Evolutionary conservation across 2,329 filamentous ascomycete species (phyloP).

Genomic region (Aotearoamyces nothofagi): DNA sequence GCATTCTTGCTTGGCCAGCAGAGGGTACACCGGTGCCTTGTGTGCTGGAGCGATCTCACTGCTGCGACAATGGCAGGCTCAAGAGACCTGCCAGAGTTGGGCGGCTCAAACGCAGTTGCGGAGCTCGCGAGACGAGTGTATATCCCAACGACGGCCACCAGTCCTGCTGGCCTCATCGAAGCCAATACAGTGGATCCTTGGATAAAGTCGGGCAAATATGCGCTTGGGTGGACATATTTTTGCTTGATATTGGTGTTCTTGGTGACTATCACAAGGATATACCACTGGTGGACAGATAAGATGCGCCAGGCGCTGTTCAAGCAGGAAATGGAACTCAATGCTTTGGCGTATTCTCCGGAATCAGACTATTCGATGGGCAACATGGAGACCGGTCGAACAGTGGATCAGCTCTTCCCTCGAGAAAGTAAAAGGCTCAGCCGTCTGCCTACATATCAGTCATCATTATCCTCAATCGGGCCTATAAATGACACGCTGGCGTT

Average conservation of each 20-base stretch:
- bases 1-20: no score
- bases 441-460: slow-evolving; percentile 49
- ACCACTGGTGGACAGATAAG: slow-evolving; percentile 88
- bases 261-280: slow-evolving; percentile 57
- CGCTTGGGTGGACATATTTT: slow-evolving; percentile 78
- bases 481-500: slow-evolving; percentile 71
- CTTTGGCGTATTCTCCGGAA: slow-evolving; percentile 33
- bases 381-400: slow-evolving; percentile 35
- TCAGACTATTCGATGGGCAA: slow-evolving; percentile 47
- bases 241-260: slow-evolving; percentile 54
- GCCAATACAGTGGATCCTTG: slow-evolving; percentile 62
- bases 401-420: slow-evolving; percentile 57
- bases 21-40: no score
- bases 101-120: not conserved
- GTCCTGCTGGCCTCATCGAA: slow-evolving; percentile 44
- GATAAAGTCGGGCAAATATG: slow-evolving; percentile 72
- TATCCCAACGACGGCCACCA: slow-evolving; percentile 43
- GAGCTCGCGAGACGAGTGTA: slow-evolving; percentile 30
- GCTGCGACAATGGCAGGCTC: no score
- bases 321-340: slow-evolving; percentile 49
- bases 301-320: slow-evolving; percentile 82
- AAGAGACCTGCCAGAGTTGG: no score
- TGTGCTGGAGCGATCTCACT: no score
- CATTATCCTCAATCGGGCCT: slow-evolving; percentile 57
- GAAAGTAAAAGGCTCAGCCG: slow-evolving; percentile 38